Evolutionary conservation across 805 yeast genomes (phyloP), one percentile per base, ranked within the genome.

Genomic region (Blastobotrys terrestris): DNA sequence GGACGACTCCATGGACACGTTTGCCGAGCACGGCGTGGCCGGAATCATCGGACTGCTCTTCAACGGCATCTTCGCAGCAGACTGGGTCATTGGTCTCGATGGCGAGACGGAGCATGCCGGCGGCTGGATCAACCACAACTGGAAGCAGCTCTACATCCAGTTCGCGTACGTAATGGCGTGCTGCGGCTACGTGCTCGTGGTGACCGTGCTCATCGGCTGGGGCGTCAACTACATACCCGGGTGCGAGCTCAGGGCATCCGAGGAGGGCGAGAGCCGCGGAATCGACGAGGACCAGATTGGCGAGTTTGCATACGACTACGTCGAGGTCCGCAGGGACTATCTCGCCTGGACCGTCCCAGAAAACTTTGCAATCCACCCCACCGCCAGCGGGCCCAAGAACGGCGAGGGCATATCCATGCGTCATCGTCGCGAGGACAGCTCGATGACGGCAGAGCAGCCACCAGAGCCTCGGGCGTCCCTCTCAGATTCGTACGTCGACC

Each of bases 21-120:
- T 92, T 67, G 98, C 98, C n/a, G 98, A 92, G 80, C 99, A 92
- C 83, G 98, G 97, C 48, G 77, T 92, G 61, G 98, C 97, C 0
- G 99, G 99, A 31, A 77, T 91, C 46, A 77, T 92, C 46, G 98
- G 99, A 0, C 75, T 91, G 47, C 53, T 92, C n/a, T 90, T 89
- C 73, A 61, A 89, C 65, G 97, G 87, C 0, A 65, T 92, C 1
- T 91, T 94, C 65, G 97, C 87, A 14, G 87, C 91, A 4, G 79
- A 85, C 52, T 85, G 88, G 68, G 95, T 94, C 51, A 79, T 92
- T 57, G 97, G 96, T 14, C 84, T 89, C 68, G 98, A 92, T 66
- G 95, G 95, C 20, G 79, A 76, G 46, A 84, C 95, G 4, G 85
- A 77, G 50, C 96, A 88, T 63, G 78, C 71, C 3, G 98, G 98